Conservation (phyloP, 2,329 filamentous ascomycete genomes). For the Colletotrichum tanaceti region DNA sequence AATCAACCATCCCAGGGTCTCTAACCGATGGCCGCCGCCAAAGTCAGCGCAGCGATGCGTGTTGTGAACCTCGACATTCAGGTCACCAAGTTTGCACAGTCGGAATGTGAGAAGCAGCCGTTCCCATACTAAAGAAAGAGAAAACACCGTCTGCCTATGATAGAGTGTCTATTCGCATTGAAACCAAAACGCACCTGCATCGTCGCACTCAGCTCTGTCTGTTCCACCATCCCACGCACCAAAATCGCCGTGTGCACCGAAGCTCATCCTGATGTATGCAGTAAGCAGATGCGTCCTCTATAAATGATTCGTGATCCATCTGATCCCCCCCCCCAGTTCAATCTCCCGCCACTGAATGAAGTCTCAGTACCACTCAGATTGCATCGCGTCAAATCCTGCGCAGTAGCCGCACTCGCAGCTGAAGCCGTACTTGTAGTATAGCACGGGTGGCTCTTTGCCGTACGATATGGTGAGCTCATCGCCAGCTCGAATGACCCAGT, state of each 20-base stretch:
- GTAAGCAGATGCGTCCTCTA: neutral
- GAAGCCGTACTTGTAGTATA: slow-evolving; percentile 64
- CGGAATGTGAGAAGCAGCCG: no score
- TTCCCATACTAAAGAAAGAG: no score
- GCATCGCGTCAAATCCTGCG: slow-evolving; percentile 24
- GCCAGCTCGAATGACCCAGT: slow-evolving; percentile 52
- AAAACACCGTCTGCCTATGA: no score
- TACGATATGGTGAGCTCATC: slow-evolving; percentile 66
- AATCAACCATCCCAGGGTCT: no score
- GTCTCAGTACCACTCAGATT: slow-evolving; percentile 16
- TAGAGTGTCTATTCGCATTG: neutral
- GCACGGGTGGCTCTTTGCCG: slow-evolving; percentile 49
- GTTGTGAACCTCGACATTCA: no score
- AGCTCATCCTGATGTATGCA: neutral
- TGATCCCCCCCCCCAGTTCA: neutral
- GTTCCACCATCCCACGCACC: no score
- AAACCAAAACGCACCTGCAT: neutral
- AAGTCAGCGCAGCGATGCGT: no score
- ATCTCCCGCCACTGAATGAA: neutral
- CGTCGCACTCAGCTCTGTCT: no score
- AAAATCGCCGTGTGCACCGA: neutral
- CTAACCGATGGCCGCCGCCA: no score
- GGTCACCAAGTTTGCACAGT: no score
- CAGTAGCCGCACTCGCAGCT: slow-evolving; percentile 64
- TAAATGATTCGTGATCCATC: neutral